These are phyloP conservation scores for Filobasidium wieringae DNA, from an alignment of 768 basidiomycete genomes.

Conservation along the genomic window DNA sequence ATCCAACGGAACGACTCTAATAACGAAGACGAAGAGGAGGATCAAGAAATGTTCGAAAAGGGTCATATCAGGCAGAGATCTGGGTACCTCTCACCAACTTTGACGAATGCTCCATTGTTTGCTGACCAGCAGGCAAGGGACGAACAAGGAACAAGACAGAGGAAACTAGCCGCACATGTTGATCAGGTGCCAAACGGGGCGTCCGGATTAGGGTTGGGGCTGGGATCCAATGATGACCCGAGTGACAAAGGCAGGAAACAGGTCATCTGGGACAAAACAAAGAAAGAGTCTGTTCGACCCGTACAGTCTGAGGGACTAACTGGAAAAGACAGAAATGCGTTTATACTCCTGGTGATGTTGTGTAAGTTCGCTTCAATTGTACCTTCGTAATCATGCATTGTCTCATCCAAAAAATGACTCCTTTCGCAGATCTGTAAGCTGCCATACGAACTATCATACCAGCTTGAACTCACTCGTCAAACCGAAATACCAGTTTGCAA, in stretches of 20 bases:
- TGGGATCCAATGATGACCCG: not conserved
- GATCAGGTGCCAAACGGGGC: not conserved
- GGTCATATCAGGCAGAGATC: not conserved
- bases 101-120: not conserved
- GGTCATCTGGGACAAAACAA: not conserved
- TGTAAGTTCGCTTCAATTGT: constrained; percentile 50
- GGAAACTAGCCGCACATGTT: not conserved
- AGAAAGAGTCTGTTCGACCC: not conserved
- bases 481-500: constrained; percentile 46
- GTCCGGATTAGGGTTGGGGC: not conserved
- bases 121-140: not conserved
- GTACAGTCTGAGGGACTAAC: constrained; percentile 8
- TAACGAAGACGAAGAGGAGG: not conserved
- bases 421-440: constrained; percentile 8
- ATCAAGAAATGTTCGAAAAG: constrained; percentile 11
- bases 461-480: no score
- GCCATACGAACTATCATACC: not conserved
- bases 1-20: not conserved
- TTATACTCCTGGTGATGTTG: constrained; percentile 70
- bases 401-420: not conserved
- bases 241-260: not conserved
- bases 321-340: constrained; percentile 58
- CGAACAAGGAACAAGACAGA: not conserved
- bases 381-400: not conserved
- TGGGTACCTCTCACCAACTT: not conserved